Conservation (phyloP, 2,329 filamentous ascomycete genomes). For the Phoma sp. region DNA sequence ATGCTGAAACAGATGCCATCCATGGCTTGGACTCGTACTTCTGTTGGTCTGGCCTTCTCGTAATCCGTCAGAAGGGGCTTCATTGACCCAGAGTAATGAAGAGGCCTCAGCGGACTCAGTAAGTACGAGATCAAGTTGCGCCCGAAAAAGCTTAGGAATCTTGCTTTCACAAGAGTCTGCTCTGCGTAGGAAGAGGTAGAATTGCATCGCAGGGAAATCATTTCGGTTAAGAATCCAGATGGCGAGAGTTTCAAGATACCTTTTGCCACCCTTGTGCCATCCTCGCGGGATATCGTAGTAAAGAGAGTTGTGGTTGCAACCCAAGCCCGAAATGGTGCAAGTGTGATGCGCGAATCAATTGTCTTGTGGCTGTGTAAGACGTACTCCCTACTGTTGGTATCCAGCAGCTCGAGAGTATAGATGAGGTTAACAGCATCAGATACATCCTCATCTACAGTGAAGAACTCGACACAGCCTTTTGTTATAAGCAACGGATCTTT, state of each 20-base stretch:
- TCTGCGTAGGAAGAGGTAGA: neutral
- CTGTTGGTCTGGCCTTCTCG: neutral
- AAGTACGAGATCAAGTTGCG: neutral
- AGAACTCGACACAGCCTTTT: conserved; percentile 63
- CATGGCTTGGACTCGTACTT: neutral
- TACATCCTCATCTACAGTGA: conserved; percentile 59
- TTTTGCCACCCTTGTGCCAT: neutral
- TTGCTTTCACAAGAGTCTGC: neutral
- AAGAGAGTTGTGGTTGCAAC: neutral
- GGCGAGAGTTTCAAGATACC: neutral
- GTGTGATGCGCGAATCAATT: neutral
- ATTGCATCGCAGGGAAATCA: neutral
- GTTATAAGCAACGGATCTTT: conserved; percentile 55
- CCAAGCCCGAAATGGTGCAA: neutral
- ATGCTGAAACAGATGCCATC: neutral
- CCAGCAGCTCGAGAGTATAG: conserved; percentile 53
- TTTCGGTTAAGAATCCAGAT: neutral
- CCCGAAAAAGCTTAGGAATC: neutral
- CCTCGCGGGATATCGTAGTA: neutral
- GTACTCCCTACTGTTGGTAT: neutral
- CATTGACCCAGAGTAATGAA: neutral
- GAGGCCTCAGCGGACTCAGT: neutral
- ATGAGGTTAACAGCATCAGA: conserved; percentile 65
- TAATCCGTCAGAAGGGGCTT: neutral
- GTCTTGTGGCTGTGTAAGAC: neutral